Evolutionary conservation across 495 filamentous ascomycete genomes (phyloP), one percentile per base, ranked within the genome.

Genomic region (Aspergillus bridgeri): DNA sequence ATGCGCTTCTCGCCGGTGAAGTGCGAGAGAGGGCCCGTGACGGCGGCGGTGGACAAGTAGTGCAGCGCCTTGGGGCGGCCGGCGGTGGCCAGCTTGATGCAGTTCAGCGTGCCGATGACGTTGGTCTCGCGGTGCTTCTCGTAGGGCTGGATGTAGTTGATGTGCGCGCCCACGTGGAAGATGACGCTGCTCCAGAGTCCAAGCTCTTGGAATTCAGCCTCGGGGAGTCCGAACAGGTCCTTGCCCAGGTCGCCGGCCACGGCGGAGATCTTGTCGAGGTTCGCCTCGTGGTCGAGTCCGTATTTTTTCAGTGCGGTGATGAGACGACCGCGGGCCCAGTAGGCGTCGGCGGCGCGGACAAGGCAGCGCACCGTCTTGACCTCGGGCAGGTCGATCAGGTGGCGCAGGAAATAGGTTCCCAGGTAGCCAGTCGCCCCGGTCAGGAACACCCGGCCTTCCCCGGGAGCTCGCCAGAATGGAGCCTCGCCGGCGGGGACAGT

Each of bases 91-190:
- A 65, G 42, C 6, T 46, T 56, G 3, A 61, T 22, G 2, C 59
- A 43, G 33, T 65, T 61, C n/a, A 55, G n/a, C 6, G 60, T 61
- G 13, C 65, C 65, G 15, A 62, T 20, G 3, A 51, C 42, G 21
- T 67, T 67, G 8, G 62, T 53, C 1, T 56, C 46, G 2, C 65
- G 59, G 33, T 65, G 62, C 0, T 56, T 33, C 0, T 59, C 60
- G 44, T 67, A 67, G 1, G 59, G 59, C 42, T 65, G 62, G 4
- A 57, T 60, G 45, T 64, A 67, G 48, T 62, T 67, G 33, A 62
- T 57, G 2, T 42, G 47, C 4, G 65, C 65, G 3, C 62, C 65
- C 0, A 58, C 33, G 46, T 65, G 59, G 23, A 67, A 65, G 25
- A 65, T 51, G 2, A 60, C 56, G 22, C 64, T 67, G 0, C 61